These are phyloP conservation scores for Curvularia lunata DNA, from an alignment of 2,329 filamentous ascomycete genomes.

Conservation along the genomic window DNA sequence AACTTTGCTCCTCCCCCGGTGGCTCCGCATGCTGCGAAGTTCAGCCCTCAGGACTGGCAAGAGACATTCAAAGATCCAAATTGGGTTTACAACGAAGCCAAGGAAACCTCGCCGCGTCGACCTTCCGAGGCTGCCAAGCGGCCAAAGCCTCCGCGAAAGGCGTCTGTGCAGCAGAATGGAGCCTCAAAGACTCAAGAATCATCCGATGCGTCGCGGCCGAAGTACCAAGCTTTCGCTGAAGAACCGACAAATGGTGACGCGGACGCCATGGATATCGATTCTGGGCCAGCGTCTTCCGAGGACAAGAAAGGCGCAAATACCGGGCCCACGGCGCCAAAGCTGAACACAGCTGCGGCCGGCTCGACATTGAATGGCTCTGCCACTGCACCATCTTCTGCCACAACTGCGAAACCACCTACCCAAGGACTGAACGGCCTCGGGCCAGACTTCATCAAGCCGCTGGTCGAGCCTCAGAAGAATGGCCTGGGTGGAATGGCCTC, in stretches of 20 bases:
- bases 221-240: conserved; percentile 43
- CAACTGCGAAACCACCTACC: conserved; percentile 20
- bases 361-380: conserved; percentile 26
- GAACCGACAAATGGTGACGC: conserved; percentile 33
- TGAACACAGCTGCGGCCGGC: conserved; percentile 11
- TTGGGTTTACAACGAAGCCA: conserved; percentile 45
- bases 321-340: conserved; percentile 12
- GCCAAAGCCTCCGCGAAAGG: conserved; percentile 38
- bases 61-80: conserved; percentile 53
- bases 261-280: conserved; percentile 59
- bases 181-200: conserved; percentile 40
- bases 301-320: conserved; percentile 8
- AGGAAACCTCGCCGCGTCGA: conserved; percentile 41
- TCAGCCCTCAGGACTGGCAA: conserved; percentile 52
- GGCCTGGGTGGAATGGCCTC: conserved; percentile 62
- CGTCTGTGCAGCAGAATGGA: conserved; percentile 41
- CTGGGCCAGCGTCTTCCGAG: conserved; percentile 36
- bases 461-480: conserved; percentile 51
- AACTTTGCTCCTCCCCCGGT: conserved; percentile 30
- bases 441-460: conserved; percentile 58
- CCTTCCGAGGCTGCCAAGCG: conserved; percentile 36
- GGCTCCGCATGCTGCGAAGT: conserved; percentile 45
- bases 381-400: conserved; percentile 23
- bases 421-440: conserved; percentile 54
- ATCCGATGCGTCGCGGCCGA: conserved; percentile 33